Evolutionary conservation across 2,329 filamentous ascomycete species (phyloP).

Genomic region (Aspergillus pseudonomiae): DNA sequence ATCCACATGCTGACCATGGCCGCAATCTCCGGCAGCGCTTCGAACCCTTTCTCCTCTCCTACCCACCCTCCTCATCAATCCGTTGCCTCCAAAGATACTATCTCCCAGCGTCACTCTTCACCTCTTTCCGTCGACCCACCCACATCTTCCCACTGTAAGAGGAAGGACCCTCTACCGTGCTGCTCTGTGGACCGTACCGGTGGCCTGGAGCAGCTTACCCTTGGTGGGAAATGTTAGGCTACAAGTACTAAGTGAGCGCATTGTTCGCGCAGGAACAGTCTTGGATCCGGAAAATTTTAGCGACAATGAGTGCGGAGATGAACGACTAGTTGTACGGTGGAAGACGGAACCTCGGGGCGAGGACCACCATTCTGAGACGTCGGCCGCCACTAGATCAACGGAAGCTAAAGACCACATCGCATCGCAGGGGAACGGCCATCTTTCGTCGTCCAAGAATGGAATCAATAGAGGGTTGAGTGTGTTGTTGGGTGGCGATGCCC

Average conservation of each 20-base stretch:
- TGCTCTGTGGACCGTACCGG: conserved; percentile 91
- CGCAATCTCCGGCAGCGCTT: conserved; percentile 50
- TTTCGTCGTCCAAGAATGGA: conserved; percentile 32
- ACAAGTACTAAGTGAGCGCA: conserved; percentile 85
- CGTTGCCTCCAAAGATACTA: conserved; percentile 64
- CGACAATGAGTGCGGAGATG: conserved; percentile 50
- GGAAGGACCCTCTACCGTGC: conserved; percentile 89
- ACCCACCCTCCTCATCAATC: conserved; percentile 62
- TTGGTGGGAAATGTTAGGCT: conserved; percentile 88
- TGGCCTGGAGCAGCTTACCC: conserved; percentile 92
- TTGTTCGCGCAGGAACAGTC: conserved; percentile 62
- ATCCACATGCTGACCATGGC: conserved; percentile 9
- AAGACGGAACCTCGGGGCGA: conserved; percentile 59
- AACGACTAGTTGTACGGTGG: conserved; percentile 92
- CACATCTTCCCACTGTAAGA: conserved; percentile 82
- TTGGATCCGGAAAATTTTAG: conserved; percentile 37
- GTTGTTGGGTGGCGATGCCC: conserved; percentile 57
- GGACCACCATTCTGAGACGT: conserved; percentile 11
- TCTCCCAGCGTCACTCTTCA: conserved; percentile 65
- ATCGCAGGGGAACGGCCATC: conserved; percentile 11
- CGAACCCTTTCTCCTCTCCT: conserved; percentile 64
- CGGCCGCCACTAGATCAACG: conserved; percentile 10
- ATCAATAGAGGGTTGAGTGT: conserved; percentile 46
- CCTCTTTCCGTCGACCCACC: conserved; percentile 64
- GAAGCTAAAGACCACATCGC: background rate